Conservation (phyloP, 768 basidiomycete genomes). For the Russula brevipes region DNA sequence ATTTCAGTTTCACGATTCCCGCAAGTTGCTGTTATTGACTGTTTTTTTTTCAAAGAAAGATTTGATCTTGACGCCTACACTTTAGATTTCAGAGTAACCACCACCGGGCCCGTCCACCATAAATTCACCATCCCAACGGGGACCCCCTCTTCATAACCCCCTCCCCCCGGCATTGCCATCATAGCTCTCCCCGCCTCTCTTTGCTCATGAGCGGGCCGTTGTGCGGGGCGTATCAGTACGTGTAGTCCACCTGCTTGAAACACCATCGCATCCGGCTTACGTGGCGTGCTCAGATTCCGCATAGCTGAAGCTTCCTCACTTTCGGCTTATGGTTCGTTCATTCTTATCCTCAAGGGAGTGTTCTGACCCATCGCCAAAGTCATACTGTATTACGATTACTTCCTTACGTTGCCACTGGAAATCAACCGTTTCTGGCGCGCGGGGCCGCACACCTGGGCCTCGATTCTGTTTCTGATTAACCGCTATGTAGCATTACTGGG, state of each 20-base stretch:
- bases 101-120: neutral
- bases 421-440: conserved; percentile 41
- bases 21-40: neutral
- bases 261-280: neutral
- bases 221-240: neutral
- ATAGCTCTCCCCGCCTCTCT: neutral
- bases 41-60: neutral
- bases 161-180: neutral
- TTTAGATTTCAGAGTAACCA: neutral
- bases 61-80: neutral
- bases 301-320: neutral
- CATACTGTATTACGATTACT: conserved; percentile 42
- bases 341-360: neutral
- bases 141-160: neutral
- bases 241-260: neutral
- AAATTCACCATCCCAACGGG: neutral
- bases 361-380: conserved; percentile 20
- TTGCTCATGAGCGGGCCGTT: neutral
- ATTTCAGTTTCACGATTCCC: too few relatives aligned
- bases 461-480: conserved; percentile 25
- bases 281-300: neutral
- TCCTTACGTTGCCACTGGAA: conserved; percentile 41
- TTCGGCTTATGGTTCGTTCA: neutral
- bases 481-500: conserved; percentile 27
- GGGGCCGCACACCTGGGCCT: conserved; percentile 15